Base-by-base conservation (phyloP, 495 filamentous ascomycete species). In the Xeromyces bisporus region DNA sequence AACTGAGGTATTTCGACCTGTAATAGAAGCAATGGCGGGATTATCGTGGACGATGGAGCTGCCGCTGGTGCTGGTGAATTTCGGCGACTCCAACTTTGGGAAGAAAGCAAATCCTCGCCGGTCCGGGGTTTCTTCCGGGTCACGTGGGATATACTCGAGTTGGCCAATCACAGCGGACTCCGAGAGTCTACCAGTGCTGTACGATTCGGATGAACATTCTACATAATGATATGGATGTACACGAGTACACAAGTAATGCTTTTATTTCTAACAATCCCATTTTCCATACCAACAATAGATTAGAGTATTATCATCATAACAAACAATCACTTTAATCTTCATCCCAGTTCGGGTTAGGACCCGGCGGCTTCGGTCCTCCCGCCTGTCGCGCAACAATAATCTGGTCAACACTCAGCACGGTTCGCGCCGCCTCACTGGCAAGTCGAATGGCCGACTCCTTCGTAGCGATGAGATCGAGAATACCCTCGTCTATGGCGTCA, bases 341-440 rank as follows among this genome's bases (percentile, higher is more conserved):
- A 59, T 99, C 91, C 91, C 91, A 99, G 67, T 93, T 89, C 37
- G 84, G 71, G 64, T 93, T 93, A 28, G 82, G 85, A 11, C 79
- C 83, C 8, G 91, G 89, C 18, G 84, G 83, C 64, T 99, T 99
- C 18, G 91, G 91, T 21, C 91, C 91, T 47, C 91, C 91, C 15
- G 91, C 91, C 59, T 94, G 87, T 55, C 86, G 75, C 31, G 91
- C 85, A 28, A 99, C 91, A 48, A 99, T 99, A 44, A 99, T 96
- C 62, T 99, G 91, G 58, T 99, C 91, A 10, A 99, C 91, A 23
- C 85, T 87, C 38, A 99, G 65, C 23, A 99, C 80, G 26, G 91
- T 96, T 34, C 91, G 71, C 29, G 81, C 87, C 28, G 89, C 75
- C 55, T 99, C 91, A 10, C 85, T 94, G 26, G 91, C 91, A 28